These are phyloP conservation scores for Pseudogymnoascus sp. DNA, from an alignment of 2,329 filamentous ascomycete species.

Conservation along the genomic window DNA sequence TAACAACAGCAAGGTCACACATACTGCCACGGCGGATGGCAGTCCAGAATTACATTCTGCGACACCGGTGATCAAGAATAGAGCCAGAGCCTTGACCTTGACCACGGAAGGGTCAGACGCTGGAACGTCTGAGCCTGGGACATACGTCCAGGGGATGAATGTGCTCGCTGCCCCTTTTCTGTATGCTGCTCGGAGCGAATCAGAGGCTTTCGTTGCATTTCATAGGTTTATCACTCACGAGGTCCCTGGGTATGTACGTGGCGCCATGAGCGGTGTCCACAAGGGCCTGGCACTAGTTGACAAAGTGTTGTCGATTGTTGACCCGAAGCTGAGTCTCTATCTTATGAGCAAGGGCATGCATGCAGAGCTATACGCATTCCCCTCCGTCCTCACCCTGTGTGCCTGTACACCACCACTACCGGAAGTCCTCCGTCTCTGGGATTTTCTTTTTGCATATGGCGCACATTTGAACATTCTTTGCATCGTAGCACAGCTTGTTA, in stretches of 20 bases:
- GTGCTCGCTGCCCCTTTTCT: constrained; percentile 92
- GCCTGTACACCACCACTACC: constrained; percentile 92
- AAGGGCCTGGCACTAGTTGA: constrained; percentile 85
- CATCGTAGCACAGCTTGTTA: constrained; percentile 88
- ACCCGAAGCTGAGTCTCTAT: constrained; percentile 77
- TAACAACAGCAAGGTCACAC: constrained; percentile 14
- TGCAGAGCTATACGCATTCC: constrained; percentile 93
- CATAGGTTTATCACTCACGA: constrained; percentile 79
- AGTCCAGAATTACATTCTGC: constrained; percentile 22
- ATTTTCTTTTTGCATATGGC: constrained; percentile 94
- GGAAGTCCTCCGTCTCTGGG: constrained; percentile 89
- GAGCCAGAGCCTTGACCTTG: constrained; percentile 49
- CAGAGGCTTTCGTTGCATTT: constrained; percentile 89
- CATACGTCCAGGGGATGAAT: constrained; percentile 98
- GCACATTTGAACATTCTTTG: constrained; percentile 92
- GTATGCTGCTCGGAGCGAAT: constrained; percentile 88
- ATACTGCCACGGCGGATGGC: constrained; percentile 20
- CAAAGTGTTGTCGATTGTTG: constrained; percentile 82
- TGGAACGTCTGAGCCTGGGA: constrained; percentile 59
- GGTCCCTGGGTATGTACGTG: constrained; percentile 86
- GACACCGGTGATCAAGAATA: constrained; percentile 28
- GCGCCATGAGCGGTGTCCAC: constrained; percentile 96
- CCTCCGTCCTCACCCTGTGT: constrained; percentile 86
- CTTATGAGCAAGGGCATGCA: constrained; percentile 79
- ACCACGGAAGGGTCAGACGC: constrained; percentile 57